Evolutionary conservation across 805 yeast species (phyloP), one percentile per base, ranked within the genome.

Genomic region (Nadsonia fulvescens): DNA sequence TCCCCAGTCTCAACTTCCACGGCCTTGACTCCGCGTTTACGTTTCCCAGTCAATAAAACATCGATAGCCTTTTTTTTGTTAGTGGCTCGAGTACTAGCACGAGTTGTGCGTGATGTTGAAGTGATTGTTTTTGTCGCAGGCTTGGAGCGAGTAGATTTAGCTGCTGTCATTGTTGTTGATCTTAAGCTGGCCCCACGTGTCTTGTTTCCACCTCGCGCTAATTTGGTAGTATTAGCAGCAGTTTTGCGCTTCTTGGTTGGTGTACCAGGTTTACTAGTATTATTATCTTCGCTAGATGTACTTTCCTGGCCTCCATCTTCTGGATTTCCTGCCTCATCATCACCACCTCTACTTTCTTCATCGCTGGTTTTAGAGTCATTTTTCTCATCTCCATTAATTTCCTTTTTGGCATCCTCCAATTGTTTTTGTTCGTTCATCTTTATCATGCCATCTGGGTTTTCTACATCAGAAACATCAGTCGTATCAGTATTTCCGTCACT

Each of bases 221-320:
- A n/a, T n/a, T n/a, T n/a, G n/a, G n/a, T n/a, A n/a, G n/a, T n/a
- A n/a, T n/a, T n/a, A n/a, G n/a, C n/a, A n/a, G n/a, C n/a, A n/a
- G n/a, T n/a, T n/a, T n/a, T n/a, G n/a, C n/a, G n/a, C n/a, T n/a
- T n/a, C n/a, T n/a, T n/a, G n/a, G n/a, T n/a, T n/a, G n/a, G n/a
- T n/a, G n/a, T n/a, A n/a, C n/a, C n/a, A n/a, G n/a, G n/a, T n/a
- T n/a, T n/a, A n/a, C n/a, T n/a, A 20, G 20, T 18, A 25, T 25
- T 21, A 20, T 20, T 7, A 23, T 25, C 15, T 25, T 23, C 1
- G 18, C 28, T 8, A 20, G 23, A n/a, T 20, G 14, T 23, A 25
- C 20, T 12, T 25, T 23, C n/a, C 20, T 23, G 15, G 20, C 28
- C 15, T 25, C 28, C 19, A 25, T n/a, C n/a, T n/a, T n/a, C n/a